A percentile compares a stretch with the other conserved stretches of the same genome.
Conservation (phyloP, 208 protist species). For the Strigomonas culicis region DNA sequence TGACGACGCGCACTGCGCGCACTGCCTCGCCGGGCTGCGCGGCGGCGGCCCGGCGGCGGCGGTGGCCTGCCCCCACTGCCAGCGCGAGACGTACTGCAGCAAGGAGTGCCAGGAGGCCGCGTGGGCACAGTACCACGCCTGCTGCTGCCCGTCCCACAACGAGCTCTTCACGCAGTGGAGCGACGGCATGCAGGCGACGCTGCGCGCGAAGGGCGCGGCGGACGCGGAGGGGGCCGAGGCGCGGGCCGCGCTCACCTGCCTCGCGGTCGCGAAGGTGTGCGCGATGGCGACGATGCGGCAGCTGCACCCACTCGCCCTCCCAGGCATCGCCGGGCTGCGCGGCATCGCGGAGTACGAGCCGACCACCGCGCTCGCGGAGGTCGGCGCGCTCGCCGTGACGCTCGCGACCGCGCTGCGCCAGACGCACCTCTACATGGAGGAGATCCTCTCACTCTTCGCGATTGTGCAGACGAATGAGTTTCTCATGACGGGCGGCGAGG, state of each 20-base stretch:
- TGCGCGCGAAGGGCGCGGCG: constrained; percentile 4
- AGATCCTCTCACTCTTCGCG: constrained; percentile 81
- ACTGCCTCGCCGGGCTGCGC: constrained; percentile 55
- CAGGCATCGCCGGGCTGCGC: constrained; percentile 38
- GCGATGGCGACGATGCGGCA: constrained; percentile 75
- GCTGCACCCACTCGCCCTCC: constrained; percentile 66
- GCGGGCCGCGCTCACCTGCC: constrained; percentile 59
- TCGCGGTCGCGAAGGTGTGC: constrained; percentile 74
- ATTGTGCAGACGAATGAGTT: constrained; percentile 87
- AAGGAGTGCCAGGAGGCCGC: constrained; percentile 59
- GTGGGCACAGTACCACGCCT: constrained; percentile 68
- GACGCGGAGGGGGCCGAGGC: constrained; percentile 32
- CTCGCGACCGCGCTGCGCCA: constrained; percentile 59
- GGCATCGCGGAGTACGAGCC: constrained; percentile 76
- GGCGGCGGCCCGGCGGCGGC: neutral
- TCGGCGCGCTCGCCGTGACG: constrained; percentile 66
- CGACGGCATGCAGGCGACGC: constrained; percentile 40
- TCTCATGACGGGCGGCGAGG: constrained; percentile 42
- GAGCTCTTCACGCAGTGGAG: constrained; percentile 45
- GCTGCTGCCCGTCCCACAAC: constrained; percentile 66
- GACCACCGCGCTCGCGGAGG: constrained; percentile 61
- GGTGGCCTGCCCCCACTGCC: constrained; percentile 47
- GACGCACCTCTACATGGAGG: constrained; percentile 82
- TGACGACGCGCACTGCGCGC: constrained; percentile 48
- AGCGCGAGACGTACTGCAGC: constrained; percentile 72